Percentiles rank a stretch among this genome's conserved stretches.
Evolutionary conservation across 352 stramenopile genomes (phyloP).

Genomic region (Globisporangium iwayamae): DNA sequence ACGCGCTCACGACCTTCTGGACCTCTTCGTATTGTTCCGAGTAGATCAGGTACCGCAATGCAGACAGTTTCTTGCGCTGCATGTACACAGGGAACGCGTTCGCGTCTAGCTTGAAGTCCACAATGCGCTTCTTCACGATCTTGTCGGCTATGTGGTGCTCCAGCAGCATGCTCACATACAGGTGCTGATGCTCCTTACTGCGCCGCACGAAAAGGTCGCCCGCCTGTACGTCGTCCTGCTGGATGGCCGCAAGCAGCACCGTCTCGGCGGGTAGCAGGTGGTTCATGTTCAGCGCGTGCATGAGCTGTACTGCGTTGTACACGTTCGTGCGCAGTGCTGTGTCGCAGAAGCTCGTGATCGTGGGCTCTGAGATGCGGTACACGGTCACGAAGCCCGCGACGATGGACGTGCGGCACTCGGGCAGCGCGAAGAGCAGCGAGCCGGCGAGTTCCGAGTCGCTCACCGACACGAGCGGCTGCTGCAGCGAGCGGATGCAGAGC

Average conservation of each 20-base stretch:
- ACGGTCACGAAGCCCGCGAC: slow-evolving; percentile 39
- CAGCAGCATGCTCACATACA: slow-evolving; percentile 56
- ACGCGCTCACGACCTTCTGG: slow-evolving; percentile 32
- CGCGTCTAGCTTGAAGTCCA: slow-evolving; percentile 48
- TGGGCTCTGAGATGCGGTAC: slow-evolving; percentile 30
- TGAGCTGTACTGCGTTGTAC: slow-evolving; percentile 39
- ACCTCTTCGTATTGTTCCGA: slow-evolving; percentile 59
- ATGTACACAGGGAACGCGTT: slow-evolving; percentile 57
- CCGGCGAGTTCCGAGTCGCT: slow-evolving; percentile 38
- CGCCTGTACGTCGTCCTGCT: slow-evolving; percentile 49
- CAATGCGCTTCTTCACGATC: slow-evolving; percentile 67
- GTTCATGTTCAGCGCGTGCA: slow-evolving; percentile 40
- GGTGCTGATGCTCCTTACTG: slow-evolving; percentile 29
- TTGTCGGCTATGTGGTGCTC: slow-evolving; percentile 46
- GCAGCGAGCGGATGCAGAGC: slow-evolving; percentile 21
- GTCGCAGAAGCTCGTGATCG: slow-evolving; percentile 30
- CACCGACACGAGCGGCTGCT: slow-evolving; percentile 20
- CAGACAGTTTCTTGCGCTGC: slow-evolving; percentile 40
- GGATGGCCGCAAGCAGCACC: slow-evolving; percentile 38
- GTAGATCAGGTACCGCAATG: slow-evolving; percentile 59
- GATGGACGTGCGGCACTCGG: slow-evolving; percentile 28
- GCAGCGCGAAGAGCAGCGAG: slow-evolving; percentile 36
- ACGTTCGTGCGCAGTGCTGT: slow-evolving; percentile 24
- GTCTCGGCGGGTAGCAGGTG: slow-evolving; percentile 34
- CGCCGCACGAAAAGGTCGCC: slow-evolving; percentile 55